These are phyloP conservation scores for Priceomyces castillae DNA, from an alignment of 805 yeast species.

Conservation along the genomic window DNA sequence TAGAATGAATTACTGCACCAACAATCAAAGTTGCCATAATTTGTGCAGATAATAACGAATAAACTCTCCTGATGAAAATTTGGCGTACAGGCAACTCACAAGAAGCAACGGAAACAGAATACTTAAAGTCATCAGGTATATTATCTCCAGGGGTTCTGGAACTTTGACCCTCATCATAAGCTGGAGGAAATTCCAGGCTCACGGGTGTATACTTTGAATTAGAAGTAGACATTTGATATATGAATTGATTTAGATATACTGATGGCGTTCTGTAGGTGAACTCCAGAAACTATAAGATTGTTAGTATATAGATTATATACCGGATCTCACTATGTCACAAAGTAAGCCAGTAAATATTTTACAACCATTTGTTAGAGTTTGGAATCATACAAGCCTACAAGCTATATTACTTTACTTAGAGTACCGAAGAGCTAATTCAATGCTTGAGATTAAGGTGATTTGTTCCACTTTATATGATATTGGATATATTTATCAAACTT, in stretches of 20 bases:
- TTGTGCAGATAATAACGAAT: slow-evolving; percentile 66
- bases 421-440: no score
- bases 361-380: no score
- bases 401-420: no score
- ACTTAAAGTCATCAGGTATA: slow-evolving; percentile 77
- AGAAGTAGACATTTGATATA: background rate
- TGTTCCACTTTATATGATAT: no score
- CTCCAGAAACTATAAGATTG: background rate
- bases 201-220: slow-evolving; percentile 7
- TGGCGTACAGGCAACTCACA: slow-evolving; percentile 76
- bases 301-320: no score
- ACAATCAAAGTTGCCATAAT: slow-evolving; percentile 57
- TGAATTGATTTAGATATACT: background rate
- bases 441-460: no score
- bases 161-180: slow-evolving; percentile 15
- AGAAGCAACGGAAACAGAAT: slow-evolving; percentile 70
- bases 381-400: no score
- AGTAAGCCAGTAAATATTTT: no score
- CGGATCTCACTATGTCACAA: no score
- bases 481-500: no score
- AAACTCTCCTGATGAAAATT: slow-evolving; percentile 75
- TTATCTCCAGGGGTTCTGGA: slow-evolving; percentile 33
- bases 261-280: background rate
- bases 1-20: slow-evolving; percentile 49
- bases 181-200: slow-evolving; percentile 19